Evolutionary conservation across 2,329 filamentous ascomycete species (phyloP), one percentile per base, ranked within the genome.

Genomic region (Trichophyton rubrum): DNA sequence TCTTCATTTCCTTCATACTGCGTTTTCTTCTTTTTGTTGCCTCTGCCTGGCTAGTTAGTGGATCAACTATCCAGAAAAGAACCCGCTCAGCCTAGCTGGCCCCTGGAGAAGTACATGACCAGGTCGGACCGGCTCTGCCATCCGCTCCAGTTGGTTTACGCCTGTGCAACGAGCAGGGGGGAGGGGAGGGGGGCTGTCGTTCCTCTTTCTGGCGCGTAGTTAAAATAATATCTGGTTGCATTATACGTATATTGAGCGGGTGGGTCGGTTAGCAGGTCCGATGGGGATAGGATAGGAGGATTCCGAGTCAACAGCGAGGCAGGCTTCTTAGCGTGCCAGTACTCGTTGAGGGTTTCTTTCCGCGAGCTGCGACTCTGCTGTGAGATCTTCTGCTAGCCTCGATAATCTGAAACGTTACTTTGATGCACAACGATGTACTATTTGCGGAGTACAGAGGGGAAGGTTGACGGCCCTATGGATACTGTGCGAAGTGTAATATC

Each of bases 251-350:
- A n/a, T n/a, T 30, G 49, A 53, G 49, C 49, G 17, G 49, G 49
- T 53, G 49, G 49, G 49, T 53, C 49, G 49, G 49, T 53, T 53
- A 53, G 49, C 13, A 53, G 13, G 49, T 53, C 22, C 22, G 49
- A 53, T 53, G 22, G 49, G 22, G 49, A 53, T 53, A 13, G 49
- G 22, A 13, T 11, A 49, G 45, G 22, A 53, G 49, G 49, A 53
- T 53, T 53, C 49, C 20, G n/a, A 13, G 17, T 11, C 15, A 13
- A 49, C 13, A n/a, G 49, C 49, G 9, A 13, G 33, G 33, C 33
- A 13, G 33, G 33, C 11, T 38, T 3, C 33, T 38, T 53, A 30
- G 49, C 49, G 22, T 53, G 2, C 49, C 45, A 49, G 45, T 30
- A 1, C 6, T 30, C 5, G 27, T 30, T 30, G 27, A 30, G 27